Percentiles rank a stretch among this genome's conserved stretches.
These are phyloP conservation scores for Calocera viscosa DNA, from an alignment of 768 basidiomycete genomes.

Conservation along the genomic window DNA sequence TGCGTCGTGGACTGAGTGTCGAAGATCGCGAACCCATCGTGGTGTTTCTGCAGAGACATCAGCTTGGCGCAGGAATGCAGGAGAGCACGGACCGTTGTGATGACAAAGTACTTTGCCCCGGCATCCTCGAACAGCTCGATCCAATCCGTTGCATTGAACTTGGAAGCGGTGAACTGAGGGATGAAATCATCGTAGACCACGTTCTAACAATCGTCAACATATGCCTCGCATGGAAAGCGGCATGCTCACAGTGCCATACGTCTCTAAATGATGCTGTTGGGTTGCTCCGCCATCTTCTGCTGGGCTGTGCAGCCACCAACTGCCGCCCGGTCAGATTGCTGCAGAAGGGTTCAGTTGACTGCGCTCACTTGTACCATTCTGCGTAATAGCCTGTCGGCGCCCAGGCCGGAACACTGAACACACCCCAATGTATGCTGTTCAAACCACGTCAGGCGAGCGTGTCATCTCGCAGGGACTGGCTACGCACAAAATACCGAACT, in stretches of 20 bases:
- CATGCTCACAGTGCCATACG: conserved; percentile 33
- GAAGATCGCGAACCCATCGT: conserved; percentile 48
- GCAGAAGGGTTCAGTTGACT: conserved; percentile 18
- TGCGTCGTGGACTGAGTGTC: conserved; percentile 44
- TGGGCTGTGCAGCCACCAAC: conserved; percentile 33
- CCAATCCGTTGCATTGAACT: conserved; percentile 46
- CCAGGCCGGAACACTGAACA: conserved; percentile 20
- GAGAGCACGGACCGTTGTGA: conserved; percentile 32
- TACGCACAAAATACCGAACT: conserved; percentile 46
- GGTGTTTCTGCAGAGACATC: conserved; percentile 37
- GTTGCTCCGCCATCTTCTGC: conserved; percentile 31
- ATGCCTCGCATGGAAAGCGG: not conserved
- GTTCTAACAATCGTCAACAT: conserved; percentile 24
- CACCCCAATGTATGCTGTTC: conserved; percentile 36
- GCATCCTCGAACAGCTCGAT: conserved; percentile 42
- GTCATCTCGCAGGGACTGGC: not conserved
- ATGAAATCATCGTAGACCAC: conserved; percentile 50
- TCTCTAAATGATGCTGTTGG: conserved; percentile 39
- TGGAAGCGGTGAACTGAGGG: conserved; percentile 38
- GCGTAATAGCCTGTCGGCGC: conserved; percentile 30
- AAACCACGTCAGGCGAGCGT: not conserved
- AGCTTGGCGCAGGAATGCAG: not conserved
- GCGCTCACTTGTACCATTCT: conserved; percentile 49
- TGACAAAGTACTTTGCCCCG: conserved; percentile 51
- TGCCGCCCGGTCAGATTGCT: not conserved